Conservation (phyloP, 176 grass and related monocot species). For the Elaeis guineensis region DNA sequence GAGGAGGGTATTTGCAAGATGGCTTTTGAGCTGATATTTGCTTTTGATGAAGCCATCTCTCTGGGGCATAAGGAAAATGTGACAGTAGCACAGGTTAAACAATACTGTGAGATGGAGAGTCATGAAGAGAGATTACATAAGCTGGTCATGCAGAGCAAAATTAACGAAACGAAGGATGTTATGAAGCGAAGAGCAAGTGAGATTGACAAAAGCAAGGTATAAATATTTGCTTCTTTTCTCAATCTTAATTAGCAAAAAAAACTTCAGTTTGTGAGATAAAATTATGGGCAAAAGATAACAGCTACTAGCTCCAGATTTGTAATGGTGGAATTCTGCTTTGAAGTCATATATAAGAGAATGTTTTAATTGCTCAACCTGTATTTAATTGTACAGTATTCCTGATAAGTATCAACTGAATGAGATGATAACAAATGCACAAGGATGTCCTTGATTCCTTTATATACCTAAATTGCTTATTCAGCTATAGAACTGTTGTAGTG, state of each 20-base stretch:
- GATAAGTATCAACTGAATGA: too few species aligned
- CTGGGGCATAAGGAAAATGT: slow-evolving; percentile 82
- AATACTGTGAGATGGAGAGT: slow-evolving; percentile 93
- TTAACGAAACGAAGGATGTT: slow-evolving; percentile 77
- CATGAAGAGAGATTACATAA: slow-evolving; percentile 75
- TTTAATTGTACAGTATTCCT: too few species aligned
- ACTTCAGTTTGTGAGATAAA: too few species aligned
- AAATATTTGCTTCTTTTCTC: slow-evolving; percentile 1
- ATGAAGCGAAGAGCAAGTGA: slow-evolving; percentile 85
- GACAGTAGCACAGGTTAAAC: slow-evolving; percentile 77
- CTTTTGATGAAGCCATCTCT: slow-evolving; percentile 81
- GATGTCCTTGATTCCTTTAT: too few species aligned
- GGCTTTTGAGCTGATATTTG: slow-evolving; percentile 82
- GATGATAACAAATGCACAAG: too few species aligned
- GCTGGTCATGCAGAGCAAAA: slow-evolving; percentile 70
- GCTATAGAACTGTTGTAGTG: too few species aligned
- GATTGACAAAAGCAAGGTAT: slow-evolving; percentile 82
- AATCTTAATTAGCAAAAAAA: not conserved
- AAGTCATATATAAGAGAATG: too few species aligned
- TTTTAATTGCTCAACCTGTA: too few species aligned
- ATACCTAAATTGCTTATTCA: too few species aligned
- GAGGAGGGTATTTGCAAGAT: slow-evolving; percentile 63
- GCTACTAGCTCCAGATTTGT: too few species aligned
- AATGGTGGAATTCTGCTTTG: too few species aligned
- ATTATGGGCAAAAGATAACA: too few species aligned